A percentile compares a stretch with the other conserved stretches of the same genome.
Evolutionary conservation across 1,284 basidiomycete genomes (phyloP).

Genomic region (Naganishia albida): DNA sequence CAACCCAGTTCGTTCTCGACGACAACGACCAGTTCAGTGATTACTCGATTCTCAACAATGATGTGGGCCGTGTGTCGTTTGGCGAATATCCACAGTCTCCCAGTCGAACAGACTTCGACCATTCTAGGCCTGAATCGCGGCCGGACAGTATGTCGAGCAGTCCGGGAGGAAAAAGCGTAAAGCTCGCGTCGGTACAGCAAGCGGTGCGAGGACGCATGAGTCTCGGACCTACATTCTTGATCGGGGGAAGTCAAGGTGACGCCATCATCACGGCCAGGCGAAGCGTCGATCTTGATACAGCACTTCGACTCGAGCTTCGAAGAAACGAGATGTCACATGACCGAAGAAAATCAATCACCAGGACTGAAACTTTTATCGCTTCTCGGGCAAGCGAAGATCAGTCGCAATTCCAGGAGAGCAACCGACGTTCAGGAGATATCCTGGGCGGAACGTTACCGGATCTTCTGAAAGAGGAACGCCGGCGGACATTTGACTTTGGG

Average conservation of each 20-base stretch:
- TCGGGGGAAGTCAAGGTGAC: slow-evolving; percentile 31
- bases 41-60: slow-evolving; percentile 8
- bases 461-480: slow-evolving; percentile 1
- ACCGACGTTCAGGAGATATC: slow-evolving; percentile 15
- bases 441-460: not conserved
- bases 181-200: slow-evolving; percentile 28
- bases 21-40: slow-evolving; percentile 5
- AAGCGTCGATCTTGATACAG: slow-evolving; percentile 15
- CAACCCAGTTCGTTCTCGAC: not conserved
- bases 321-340: not conserved
- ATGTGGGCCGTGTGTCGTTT: not conserved
- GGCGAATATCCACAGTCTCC: slow-evolving; percentile 15
- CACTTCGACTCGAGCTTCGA: slow-evolving; percentile 6
- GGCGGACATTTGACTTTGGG: slow-evolving; percentile 32
- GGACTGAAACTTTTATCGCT: not conserved
- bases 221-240: slow-evolving; percentile 26
- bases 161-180: slow-evolving; percentile 32
- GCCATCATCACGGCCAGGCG: slow-evolving; percentile 27
- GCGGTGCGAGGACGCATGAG: slow-evolving; percentile 32
- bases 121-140: slow-evolving; percentile 9
- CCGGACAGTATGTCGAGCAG: slow-evolving; percentile 24
- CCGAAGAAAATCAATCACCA: not conserved
- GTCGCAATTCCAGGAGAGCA: slow-evolving; percentile 11
- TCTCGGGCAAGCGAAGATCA: slow-evolving; percentile 18
- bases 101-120: slow-evolving; percentile 1